These are phyloP conservation scores for Pugionium cornutum DNA, from an alignment of 345 rosid genomes.

Conservation along the genomic window DNA sequence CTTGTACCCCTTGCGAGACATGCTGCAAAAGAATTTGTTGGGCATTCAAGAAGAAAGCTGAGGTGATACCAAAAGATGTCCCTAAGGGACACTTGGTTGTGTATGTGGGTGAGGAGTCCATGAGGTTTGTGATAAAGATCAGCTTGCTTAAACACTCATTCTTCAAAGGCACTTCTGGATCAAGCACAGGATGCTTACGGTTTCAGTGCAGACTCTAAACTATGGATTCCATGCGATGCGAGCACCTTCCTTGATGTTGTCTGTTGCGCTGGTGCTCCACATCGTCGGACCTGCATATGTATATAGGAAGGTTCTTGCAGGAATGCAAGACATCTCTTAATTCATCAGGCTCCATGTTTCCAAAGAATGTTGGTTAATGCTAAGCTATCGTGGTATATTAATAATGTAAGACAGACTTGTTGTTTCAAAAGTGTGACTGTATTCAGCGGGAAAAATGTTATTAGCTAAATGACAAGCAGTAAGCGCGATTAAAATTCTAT, in stretches of 20 bases:
- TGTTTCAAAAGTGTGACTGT: slow-evolving; percentile 39
- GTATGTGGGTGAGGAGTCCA: slow-evolving; percentile 71
- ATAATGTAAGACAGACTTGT: slow-evolving; percentile 40
- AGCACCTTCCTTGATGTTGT: slow-evolving; percentile 67
- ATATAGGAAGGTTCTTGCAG: slow-evolving; percentile 35
- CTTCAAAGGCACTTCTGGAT: slow-evolving; percentile 73
- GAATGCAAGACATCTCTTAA: slow-evolving; percentile 33
- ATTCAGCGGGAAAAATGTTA: slow-evolving; percentile 21
- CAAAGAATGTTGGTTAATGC: slow-evolving; percentile 38
- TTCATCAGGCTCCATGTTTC: slow-evolving; percentile 40
- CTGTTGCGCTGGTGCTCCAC: slow-evolving; percentile 56
- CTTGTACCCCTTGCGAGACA: slow-evolving; percentile 49
- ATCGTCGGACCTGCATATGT: slow-evolving; percentile 42
- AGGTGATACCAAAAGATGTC: slow-evolving; percentile 69
- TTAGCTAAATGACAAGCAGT: slow-evolving; percentile 24
- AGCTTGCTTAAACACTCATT: slow-evolving; percentile 71
- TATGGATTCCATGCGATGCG: slow-evolving; percentile 82
- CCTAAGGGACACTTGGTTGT: slow-evolving; percentile 86
- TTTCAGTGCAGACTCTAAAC: slow-evolving; percentile 59
- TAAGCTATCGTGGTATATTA: slow-evolving; percentile 34
- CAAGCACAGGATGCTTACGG: slow-evolving; percentile 71
- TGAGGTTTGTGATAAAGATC: slow-evolving; percentile 70
- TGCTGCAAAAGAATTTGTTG: slow-evolving; percentile 51
- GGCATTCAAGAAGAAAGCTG: slow-evolving; percentile 46
- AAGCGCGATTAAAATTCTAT: neutral